A percentile compares a stretch with the other conserved stretches of the same genome.
Evolutionary conservation across 495 filamentous ascomycete species (phyloP).

Genomic region (Daldinia caldariorum): DNA sequence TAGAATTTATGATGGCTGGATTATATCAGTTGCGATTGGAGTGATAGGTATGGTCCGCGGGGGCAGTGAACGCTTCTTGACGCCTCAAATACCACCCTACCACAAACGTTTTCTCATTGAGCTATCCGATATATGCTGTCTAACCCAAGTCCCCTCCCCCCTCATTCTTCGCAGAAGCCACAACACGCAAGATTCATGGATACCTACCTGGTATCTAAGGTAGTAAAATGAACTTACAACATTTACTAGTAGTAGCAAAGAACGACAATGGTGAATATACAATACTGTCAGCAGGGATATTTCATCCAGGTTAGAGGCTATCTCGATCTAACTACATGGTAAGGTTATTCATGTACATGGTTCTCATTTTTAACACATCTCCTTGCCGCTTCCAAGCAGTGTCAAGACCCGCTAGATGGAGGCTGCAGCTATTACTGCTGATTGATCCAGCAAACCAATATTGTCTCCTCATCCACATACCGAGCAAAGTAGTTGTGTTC

Average conservation of each 20-base stretch:
- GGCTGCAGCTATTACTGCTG: slow-evolving; percentile 31
- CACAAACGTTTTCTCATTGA: neutral
- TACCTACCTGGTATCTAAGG: no score
- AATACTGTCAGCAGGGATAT: slow-evolving; percentile 22
- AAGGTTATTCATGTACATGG: slow-evolving; percentile 38
- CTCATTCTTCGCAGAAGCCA: slow-evolving; percentile 11
- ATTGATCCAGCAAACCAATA: slow-evolving; percentile 29
- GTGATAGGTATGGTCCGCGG: neutral
- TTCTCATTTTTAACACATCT: slow-evolving; percentile 26
- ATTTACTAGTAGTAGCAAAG: neutral
- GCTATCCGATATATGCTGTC: slow-evolving; percentile 16
- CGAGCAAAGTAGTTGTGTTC: slow-evolving; percentile 28
- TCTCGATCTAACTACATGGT: slow-evolving; percentile 20
- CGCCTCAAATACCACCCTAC: slow-evolving; percentile 4
- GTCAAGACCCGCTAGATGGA: slow-evolving; percentile 24
- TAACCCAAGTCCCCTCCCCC: neutral
- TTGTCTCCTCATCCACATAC: slow-evolving; percentile 38
- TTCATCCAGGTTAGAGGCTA: slow-evolving; percentile 17
- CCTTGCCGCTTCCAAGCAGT: slow-evolving; percentile 30
- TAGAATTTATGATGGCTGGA: slow-evolving; percentile 11
- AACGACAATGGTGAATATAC: neutral
- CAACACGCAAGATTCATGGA: neutral
- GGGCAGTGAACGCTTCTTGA: slow-evolving; percentile 4
- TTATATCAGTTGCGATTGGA: neutral
- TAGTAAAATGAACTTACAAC: neutral